Conservation (phyloP, 805 yeast genomes). For the Candida morakotiae region DNA sequence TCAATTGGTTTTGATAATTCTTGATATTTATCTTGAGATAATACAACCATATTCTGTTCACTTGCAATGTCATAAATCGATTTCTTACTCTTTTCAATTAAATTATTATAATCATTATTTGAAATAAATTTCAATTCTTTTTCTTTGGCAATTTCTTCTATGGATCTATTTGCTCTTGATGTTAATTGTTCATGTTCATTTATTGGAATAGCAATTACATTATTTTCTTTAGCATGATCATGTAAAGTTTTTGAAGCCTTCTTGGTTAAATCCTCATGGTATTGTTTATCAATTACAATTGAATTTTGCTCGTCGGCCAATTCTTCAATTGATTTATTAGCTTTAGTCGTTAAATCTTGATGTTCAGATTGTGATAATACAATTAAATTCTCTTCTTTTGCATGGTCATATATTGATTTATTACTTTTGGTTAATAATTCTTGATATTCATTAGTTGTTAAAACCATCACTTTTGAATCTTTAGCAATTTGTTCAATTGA, state of each 20-base stretch:
- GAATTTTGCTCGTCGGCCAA: slow-evolving; percentile 11
- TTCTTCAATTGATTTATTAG: slow-evolving; percentile 19
- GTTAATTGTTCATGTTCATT: slow-evolving; percentile 5
- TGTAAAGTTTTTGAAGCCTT: slow-evolving; percentile 7
- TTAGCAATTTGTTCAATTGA: slow-evolving; percentile 10
- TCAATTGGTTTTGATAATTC: slow-evolving; percentile 3
- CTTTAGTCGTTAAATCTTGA: slow-evolving; percentile 7
- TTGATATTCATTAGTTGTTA: slow-evolving; percentile 10
- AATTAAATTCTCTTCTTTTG: slow-evolving; percentile 11
- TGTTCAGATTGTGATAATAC: slow-evolving; percentile 4
- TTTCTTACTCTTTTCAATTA: slow-evolving; percentile 12
- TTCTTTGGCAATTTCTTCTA: slow-evolving; percentile 2
- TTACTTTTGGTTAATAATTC: slow-evolving; percentile 20
- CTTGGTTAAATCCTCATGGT: slow-evolving; percentile 9
- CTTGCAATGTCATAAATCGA: slow-evolving; percentile 24
- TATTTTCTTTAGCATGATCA: slow-evolving; percentile 6
- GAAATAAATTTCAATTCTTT: slow-evolving; percentile 7
- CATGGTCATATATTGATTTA: slow-evolving; percentile 14
- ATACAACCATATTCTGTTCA: slow-evolving; percentile 14
- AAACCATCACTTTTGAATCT: slow-evolving; percentile 5
- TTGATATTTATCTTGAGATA: slow-evolving; percentile 10
- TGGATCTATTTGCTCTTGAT: neutral
- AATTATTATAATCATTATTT: slow-evolving; percentile 9
- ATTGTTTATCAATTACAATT: slow-evolving; percentile 9
- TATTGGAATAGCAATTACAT: slow-evolving; percentile 1